These are phyloP conservation scores for Luffa aegyptiaca DNA, from an alignment of 306 rosid species.

Conservation along the genomic window DNA sequence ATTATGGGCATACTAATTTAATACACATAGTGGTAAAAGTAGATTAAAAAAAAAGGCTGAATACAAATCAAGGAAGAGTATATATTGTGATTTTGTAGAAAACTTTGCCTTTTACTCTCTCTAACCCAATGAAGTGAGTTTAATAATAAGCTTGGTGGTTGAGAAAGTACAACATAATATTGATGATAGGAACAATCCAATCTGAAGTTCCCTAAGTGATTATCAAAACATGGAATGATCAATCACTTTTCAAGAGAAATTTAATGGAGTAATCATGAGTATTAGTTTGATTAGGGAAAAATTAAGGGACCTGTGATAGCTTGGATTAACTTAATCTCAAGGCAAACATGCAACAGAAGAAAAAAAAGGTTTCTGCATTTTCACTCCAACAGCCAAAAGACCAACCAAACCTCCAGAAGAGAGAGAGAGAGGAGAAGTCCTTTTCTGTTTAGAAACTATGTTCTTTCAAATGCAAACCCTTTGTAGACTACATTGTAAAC, in stretches of 20 bases:
- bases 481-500: conserved; percentile 18
- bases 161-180: neutral
- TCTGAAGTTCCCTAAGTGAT: neutral
- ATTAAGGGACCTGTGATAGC: neutral
- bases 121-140: neutral
- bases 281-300: conserved; percentile 4
- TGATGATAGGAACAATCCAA: neutral
- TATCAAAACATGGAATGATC: conserved; percentile 1
- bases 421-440: conserved; percentile 41
- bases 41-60: neutral
- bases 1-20: neutral
- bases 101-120: neutral
- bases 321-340: conserved; percentile 3
- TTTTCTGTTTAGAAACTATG: conserved; percentile 51
- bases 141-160: conserved; percentile 3
- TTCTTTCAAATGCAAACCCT: conserved; percentile 51
- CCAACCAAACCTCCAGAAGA: conserved; percentile 30
- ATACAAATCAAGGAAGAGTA: neutral
- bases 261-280: conserved; percentile 1
- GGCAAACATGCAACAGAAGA: conserved; percentile 2
- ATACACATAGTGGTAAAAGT: neutral
- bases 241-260: conserved; percentile 1
- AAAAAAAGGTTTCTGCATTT: conserved; percentile 44
- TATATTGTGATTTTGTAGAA: neutral
- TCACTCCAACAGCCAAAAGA: conserved; percentile 63